These are phyloP conservation scores for Raphanus sativus DNA, from an alignment of 345 rosid species.

Conservation along the genomic window DNA sequence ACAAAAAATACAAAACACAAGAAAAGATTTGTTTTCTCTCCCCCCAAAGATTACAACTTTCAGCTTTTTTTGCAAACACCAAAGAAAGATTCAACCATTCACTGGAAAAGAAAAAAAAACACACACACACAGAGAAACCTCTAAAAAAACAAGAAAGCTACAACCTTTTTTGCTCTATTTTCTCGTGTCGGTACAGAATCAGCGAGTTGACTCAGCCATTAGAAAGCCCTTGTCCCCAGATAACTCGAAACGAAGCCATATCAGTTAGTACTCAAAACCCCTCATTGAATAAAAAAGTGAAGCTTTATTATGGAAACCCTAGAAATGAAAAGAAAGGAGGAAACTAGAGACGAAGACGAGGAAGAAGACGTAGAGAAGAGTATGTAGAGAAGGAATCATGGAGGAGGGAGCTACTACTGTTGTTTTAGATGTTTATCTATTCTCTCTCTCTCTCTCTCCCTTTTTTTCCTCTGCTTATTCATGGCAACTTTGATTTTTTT, in stretches of 20 bases:
- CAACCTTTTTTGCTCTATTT: conserved; percentile 21
- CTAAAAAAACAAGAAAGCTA: conserved; percentile 24
- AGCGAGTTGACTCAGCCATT: conserved; percentile 40
- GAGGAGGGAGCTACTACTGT: conserved; percentile 14
- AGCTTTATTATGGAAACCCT: conserved; percentile 2
- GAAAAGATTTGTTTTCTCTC: conserved; percentile 37
- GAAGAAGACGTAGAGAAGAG: conserved; percentile 21
- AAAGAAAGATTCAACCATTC: conserved; percentile 24
- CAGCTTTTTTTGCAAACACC: conserved; percentile 42
- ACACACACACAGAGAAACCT: conserved; percentile 1
- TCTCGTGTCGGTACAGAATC: conserved; percentile 16
- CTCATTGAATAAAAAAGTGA: conserved; percentile 5
- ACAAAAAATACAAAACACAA: conserved; percentile 57
- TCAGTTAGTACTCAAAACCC: conserved; percentile 30
- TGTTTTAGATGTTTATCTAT: conserved; percentile 26
- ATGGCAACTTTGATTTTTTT: conserved; percentile 36
- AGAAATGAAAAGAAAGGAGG: conserved; percentile 10
- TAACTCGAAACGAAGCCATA: conserved; percentile 34
- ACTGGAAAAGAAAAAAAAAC: not conserved
- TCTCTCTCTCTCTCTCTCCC: not conserved
- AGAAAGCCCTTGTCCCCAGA: conserved; percentile 29
- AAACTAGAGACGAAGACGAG: conserved; percentile 15
- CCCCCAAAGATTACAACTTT: conserved; percentile 60
- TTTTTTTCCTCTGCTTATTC: conserved; percentile 22
- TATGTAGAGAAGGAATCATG: conserved; percentile 36